A percentile compares a stretch with the other conserved stretches of the same genome.
Evolutionary conservation across 2,329 filamentous ascomycete species (phyloP).

Genomic region (Elsinoe perseae): DNA sequence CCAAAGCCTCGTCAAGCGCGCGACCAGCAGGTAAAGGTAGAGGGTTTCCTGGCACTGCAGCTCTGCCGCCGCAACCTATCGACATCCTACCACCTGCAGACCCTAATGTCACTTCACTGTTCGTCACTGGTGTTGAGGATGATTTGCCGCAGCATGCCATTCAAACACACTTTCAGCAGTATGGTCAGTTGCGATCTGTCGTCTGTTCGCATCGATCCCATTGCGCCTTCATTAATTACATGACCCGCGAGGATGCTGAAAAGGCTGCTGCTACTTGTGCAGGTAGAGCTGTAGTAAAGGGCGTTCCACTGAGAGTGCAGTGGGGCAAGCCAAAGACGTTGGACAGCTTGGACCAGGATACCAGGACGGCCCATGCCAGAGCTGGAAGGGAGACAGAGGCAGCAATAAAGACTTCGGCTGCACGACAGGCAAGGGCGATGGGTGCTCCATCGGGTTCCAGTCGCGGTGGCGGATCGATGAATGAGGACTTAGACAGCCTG

Average conservation of each 20-base stretch:
- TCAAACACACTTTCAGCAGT: conserved; percentile 79
- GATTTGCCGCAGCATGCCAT: conserved; percentile 89
- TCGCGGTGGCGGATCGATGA: conserved; percentile 35
- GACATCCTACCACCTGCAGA: conserved; percentile 83
- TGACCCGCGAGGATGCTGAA: conserved; percentile 76
- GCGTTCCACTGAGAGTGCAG: conserved; percentile 79
- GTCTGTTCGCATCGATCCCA: conserved; percentile 96
- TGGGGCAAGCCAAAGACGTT: conserved; percentile 92
- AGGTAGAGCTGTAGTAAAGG: conserved; percentile 80
- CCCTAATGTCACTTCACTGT: conserved; percentile 80
- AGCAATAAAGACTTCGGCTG: conserved; percentile 21
- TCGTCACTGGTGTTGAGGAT: conserved; percentile 91
- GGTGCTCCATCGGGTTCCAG: conserved; percentile 22
- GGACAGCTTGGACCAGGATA: conserved; percentile 82
- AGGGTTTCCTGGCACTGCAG: conserved; percentile 61
- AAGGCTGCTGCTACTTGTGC: conserved; percentile 76
- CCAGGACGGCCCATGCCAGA: conserved; percentile 70
- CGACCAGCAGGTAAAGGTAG: conserved; percentile 44
- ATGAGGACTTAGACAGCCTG: conserved; percentile 36
- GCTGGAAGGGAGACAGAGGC: conserved; percentile 57
- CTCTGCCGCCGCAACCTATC: conserved; percentile 70
- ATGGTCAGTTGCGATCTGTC: conserved; percentile 83
- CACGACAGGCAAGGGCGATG: conserved; percentile 25
- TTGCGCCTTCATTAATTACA: conserved; percentile 93
- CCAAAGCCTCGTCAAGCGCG: conserved; percentile 23